phyloP scores from a whole-genome alignment of 169 alveolate genomes.

The Plasmodium falciparum region DNA sequence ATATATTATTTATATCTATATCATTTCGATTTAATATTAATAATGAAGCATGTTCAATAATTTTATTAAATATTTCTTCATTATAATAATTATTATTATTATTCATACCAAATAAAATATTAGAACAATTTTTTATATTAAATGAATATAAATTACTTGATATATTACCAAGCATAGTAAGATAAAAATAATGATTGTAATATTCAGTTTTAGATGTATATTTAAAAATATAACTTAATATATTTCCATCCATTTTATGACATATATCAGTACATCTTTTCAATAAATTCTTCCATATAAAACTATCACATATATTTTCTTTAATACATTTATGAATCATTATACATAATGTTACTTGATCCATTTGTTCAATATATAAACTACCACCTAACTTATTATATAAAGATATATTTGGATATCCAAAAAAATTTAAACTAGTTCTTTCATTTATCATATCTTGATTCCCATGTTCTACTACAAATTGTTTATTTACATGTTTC shows the following conservation, averaged over 20 bases:
- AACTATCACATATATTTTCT: conserved; percentile 77
- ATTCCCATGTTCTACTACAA: conserved; percentile 74
- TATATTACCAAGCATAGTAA: conserved; percentile 69
- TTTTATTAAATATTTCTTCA: conserved; percentile 49
- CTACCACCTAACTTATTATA: conserved; percentile 85
- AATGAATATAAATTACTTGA: conserved; percentile 40
- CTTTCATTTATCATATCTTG: conserved; percentile 69
- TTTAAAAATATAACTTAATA: conserved; percentile 79
- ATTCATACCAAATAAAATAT: conserved; percentile 65
- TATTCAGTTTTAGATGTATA: conserved; percentile 78
- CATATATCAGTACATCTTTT: conserved; percentile 79
- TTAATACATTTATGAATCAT: conserved; percentile 82
- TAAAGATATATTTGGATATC: conserved; percentile 84
- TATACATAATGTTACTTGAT: conserved; percentile 82
- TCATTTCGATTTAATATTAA: conserved; percentile 64
- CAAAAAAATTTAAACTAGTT: conserved; percentile 84
- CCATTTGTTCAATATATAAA: conserved; percentile 86
- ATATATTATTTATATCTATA: conserved; percentile 42
- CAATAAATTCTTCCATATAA: conserved; percentile 80
- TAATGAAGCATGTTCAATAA: conserved; percentile 31
- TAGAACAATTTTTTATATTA: conserved; percentile 50
- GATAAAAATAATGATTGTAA: conserved; percentile 80
- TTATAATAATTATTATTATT: conserved; percentile 47
- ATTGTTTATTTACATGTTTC: conserved; percentile 79
- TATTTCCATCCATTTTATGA: conserved; percentile 80